Evolutionary conservation across 345 rosid species (phyloP).

Genomic region (Salix purpurea): DNA sequence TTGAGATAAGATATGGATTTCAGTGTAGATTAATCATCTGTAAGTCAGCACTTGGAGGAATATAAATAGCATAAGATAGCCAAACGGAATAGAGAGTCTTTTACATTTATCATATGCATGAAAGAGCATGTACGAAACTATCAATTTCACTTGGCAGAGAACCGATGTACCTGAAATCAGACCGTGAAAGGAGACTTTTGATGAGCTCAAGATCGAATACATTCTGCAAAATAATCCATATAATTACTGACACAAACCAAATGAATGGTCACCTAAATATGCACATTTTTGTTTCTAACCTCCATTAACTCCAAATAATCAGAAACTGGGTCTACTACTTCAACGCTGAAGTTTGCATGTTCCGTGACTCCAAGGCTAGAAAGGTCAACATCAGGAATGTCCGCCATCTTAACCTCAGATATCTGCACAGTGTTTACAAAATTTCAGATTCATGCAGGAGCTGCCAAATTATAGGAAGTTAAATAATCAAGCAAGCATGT

Average conservation of each 20-base stretch:
- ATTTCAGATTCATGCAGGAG: neutral
- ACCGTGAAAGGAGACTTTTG: conserved; percentile 60
- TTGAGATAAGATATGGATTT: neutral
- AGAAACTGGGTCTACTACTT: conserved; percentile 86
- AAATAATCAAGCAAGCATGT: neutral
- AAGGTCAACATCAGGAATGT: conserved; percentile 77
- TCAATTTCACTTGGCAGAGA: conserved; percentile 8
- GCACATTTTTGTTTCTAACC: conserved; percentile 38
- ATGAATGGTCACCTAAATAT: conserved; percentile 6
- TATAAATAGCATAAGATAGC: neutral
- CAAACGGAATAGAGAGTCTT: neutral
- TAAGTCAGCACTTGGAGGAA: neutral
- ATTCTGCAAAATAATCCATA: conserved; percentile 49
- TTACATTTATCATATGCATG: neutral
- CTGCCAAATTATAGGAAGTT: neutral
- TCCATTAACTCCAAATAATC: conserved; percentile 92
- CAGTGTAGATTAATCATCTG: neutral
- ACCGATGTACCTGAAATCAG: conserved; percentile 64
- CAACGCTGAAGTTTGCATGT: conserved; percentile 64
- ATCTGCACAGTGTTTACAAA: conserved; percentile 45
- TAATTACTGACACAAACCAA: conserved; percentile 13
- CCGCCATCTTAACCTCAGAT: conserved; percentile 77
- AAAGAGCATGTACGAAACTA: neutral
- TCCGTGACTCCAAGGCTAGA: conserved; percentile 62
- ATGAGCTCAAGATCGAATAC: conserved; percentile 85